Evolutionary conservation across 306 rosid species (phyloP).

Genomic region (Vigna trinervia): DNA sequence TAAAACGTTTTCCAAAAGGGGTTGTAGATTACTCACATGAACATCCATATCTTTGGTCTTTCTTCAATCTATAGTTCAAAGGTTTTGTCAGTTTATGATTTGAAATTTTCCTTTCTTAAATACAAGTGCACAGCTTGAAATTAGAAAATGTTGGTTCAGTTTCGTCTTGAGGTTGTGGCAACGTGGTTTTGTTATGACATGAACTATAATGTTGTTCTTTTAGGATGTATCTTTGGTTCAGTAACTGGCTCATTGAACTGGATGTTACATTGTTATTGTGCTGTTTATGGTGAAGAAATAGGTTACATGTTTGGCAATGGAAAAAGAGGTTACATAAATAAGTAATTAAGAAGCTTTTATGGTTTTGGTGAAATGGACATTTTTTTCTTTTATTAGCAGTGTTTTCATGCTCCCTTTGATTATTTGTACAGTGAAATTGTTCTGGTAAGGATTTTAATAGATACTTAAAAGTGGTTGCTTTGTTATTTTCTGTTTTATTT

Average conservation of each 20-base stretch:
- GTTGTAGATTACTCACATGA: constrained; percentile 36
- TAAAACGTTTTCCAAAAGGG: constrained; percentile 46
- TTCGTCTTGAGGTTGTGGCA: neutral
- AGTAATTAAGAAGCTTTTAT: neutral
- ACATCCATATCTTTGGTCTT: constrained; percentile 37
- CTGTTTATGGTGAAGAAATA: constrained; percentile 37
- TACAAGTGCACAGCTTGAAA: neutral
- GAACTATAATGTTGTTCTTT: neutral
- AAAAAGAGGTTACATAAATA: neutral
- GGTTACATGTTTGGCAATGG: constrained; percentile 18
- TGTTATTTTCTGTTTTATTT: neutral
- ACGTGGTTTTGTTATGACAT: neutral
- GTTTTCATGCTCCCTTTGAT: constrained; percentile 4
- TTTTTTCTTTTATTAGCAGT: neutral
- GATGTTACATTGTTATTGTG: constrained; percentile 2
- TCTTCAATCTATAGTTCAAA: neutral
- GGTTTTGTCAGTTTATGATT: constrained; percentile 22
- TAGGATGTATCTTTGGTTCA: neutral
- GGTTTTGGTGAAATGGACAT: neutral
- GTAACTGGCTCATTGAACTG: constrained; percentile 29
- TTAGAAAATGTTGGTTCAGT: constrained; percentile 18
- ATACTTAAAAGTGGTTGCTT: neutral
- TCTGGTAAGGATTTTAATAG: neutral
- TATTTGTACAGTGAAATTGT: neutral
- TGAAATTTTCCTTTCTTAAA: neutral